Evolutionary conservation across 1,139 yeast species (phyloP), one percentile per base, ranked within the genome.

Genomic region (Suhomyces kunorum): DNA sequence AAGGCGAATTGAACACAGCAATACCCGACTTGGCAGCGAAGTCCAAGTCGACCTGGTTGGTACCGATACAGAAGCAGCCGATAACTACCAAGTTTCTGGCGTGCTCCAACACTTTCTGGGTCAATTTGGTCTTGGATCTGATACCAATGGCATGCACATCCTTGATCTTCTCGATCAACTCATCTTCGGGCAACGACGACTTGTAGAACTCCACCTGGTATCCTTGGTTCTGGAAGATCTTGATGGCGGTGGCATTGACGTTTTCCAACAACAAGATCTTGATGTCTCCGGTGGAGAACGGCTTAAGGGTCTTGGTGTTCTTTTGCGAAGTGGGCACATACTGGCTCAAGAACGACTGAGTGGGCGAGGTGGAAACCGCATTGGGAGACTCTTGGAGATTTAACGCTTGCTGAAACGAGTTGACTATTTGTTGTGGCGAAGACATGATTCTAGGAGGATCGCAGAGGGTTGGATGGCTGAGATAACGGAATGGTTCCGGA

Each of bases 21-120:
- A 90, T 79, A 71, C 99, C 99, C 38, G 80, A 77, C 59, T 83
- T 80, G 49, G 98, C 97, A 45, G 99, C 99, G 56, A 65, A 86
- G 51, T 86, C 87, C 53, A 92, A 77, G 63, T 92, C 94, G 43
- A 92, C 99, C 72, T 92, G 99, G 71, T 92, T 92, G 44, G 98
- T 94, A 59, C 99, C 99, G 57, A 92, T 92, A 76, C 99, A 92
- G 85, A 92, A 92, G 73, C 99, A 92, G 43, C 99, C 99, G 66
- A 94, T 75, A 32, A 81, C 90, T 24, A 87, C 88, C 66, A 92
- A 76, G 70, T 92, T 87, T 63, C 83, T 84, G 40, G 98, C 98
- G 54, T 86, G 87, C 50, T 80, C 76, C 56, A 92, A 75, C 27
- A 92, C 80, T 46, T 80, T 82, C 54, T 80, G 84, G 28, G 92